Percentiles rank a stretch among this genome's conserved stretches.
Evolutionary conservation across 352 stramenopile genomes (phyloP).

Genomic region (Globisporangium cederbergense): DNA sequence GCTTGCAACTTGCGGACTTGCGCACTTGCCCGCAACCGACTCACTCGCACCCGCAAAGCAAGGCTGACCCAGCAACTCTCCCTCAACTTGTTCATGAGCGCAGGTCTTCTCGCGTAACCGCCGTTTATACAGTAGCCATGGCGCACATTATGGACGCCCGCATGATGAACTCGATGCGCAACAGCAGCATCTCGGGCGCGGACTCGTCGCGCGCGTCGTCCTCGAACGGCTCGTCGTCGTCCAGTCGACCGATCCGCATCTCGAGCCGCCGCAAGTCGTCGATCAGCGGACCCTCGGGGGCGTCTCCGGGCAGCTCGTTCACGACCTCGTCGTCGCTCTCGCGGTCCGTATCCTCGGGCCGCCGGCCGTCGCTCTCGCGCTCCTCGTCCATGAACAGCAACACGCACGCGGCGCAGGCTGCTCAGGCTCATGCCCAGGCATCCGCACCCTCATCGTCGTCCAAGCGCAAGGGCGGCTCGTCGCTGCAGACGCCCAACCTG

Average conservation of each 20-base stretch:
- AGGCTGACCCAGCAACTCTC: not conserved
- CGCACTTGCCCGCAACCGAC: not conserved
- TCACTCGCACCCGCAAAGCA: not conserved
- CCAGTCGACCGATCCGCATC: slow-evolving; percentile 17
- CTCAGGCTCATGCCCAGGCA: slow-evolving; percentile 15
- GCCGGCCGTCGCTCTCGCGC: slow-evolving; percentile 37
- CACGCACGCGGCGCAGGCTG: slow-evolving; percentile 14
- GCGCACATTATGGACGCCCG: slow-evolving; percentile 64
- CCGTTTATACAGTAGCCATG: slow-evolving; percentile 22
- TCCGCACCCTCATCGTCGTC: slow-evolving; percentile 12
- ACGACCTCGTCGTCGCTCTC: slow-evolving; percentile 17
- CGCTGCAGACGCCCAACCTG: slow-evolving; percentile 65
- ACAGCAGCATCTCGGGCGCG: slow-evolving; percentile 28
- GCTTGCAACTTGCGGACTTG: not conserved
- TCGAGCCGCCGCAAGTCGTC: slow-evolving; percentile 48
- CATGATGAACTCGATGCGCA: slow-evolving; percentile 49
- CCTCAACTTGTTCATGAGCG: not conserved
- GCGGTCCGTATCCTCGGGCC: slow-evolving; percentile 21
- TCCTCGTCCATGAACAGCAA: slow-evolving; percentile 22
- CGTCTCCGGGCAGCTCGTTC: slow-evolving; percentile 20
- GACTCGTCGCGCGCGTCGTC: slow-evolving; percentile 10
- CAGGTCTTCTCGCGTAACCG: not conserved
- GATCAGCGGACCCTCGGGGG: slow-evolving; percentile 23
- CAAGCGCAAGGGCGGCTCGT: not conserved
- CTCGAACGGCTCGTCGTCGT: slow-evolving; percentile 1